Conservation (phyloP, 1,139 yeast genomes). For the Pichia sp. region DNA sequence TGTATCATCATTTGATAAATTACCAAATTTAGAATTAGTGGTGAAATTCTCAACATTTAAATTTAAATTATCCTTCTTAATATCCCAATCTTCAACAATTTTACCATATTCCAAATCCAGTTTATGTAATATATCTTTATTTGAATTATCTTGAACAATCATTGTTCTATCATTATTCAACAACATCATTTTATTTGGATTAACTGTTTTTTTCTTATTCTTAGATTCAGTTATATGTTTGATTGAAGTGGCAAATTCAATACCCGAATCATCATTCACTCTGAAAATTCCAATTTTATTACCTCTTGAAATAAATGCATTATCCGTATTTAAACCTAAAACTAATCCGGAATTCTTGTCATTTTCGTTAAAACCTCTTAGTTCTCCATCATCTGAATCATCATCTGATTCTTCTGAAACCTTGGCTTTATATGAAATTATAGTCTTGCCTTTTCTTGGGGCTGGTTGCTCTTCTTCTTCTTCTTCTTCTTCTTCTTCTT, state of each 20-base stretch:
- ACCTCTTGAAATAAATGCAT: constrained; percentile 76
- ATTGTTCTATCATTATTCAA: constrained; percentile 67
- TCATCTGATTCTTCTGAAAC: neutral
- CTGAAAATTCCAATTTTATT: constrained; percentile 75
- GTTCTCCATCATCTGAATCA: constrained; percentile 28
- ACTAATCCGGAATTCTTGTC: constrained; percentile 58
- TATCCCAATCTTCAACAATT: constrained; percentile 73
- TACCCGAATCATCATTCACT: constrained; percentile 37
- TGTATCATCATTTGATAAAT: constrained; percentile 65
- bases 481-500: constrained; percentile 13
- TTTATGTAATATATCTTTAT: constrained; percentile 45
- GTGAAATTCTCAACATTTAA: constrained; percentile 52
- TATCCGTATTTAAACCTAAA: constrained; percentile 61
- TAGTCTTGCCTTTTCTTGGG: neutral
- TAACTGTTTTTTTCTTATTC: constrained; percentile 42
- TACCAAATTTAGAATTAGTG: constrained; percentile 67
- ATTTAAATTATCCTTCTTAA: constrained; percentile 33
- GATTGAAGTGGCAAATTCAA: constrained; percentile 64
- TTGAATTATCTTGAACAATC: constrained; percentile 51
- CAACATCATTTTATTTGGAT: constrained; percentile 63
- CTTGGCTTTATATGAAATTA: neutral
- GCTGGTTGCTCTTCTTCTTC: constrained; percentile 9
- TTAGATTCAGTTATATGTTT: constrained; percentile 47
- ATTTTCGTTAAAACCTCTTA: constrained; percentile 23
- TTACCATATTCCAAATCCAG: constrained; percentile 78